Evolutionary conservation across 2,329 filamentous ascomycete genomes (phyloP).

Genomic region (Xylaria sp.): DNA sequence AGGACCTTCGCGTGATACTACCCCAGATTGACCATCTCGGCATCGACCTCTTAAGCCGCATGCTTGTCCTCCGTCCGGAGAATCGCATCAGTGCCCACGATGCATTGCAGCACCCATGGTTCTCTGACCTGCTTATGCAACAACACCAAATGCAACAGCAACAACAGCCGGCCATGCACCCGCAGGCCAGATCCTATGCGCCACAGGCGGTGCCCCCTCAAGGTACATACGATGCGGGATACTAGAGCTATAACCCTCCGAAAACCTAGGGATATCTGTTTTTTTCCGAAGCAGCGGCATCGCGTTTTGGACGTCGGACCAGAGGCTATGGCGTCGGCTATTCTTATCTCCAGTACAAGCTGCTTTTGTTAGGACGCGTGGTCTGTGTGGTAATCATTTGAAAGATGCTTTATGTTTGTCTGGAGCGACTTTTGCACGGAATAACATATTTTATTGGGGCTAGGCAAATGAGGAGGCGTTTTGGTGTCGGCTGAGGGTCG

Average conservation of each 20-base stretch:
- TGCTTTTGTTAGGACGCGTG: background rate
- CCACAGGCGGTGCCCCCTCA: constrained; percentile 47
- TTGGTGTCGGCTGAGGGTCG: constrained; percentile 20
- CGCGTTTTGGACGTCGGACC: background rate
- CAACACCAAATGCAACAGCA: constrained; percentile 60
- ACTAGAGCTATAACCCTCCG: constrained; percentile 36
- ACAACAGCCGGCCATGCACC: constrained; percentile 55
- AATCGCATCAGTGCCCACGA: constrained; percentile 88
- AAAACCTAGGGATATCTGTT: background rate
- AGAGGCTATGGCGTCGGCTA: background rate
- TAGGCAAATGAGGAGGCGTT: constrained; percentile 31
- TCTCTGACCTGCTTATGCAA: constrained; percentile 75
- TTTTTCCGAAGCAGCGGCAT: background rate
- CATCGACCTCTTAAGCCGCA: constrained; percentile 85
- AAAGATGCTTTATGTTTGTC: constrained; percentile 10
- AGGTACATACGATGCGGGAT: constrained; percentile 45
- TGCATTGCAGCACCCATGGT: constrained; percentile 92
- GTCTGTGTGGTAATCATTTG: constrained; percentile 1
- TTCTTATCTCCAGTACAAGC: background rate
- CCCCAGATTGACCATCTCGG: constrained; percentile 90
- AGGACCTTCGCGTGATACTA: constrained; percentile 86
- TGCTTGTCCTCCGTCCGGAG: constrained; percentile 94
- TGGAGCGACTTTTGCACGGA: constrained; percentile 12
- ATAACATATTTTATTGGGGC: constrained; percentile 14
- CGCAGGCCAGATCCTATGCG: constrained; percentile 52